Conservation (phyloP, 108 stramenopile species). For the Chaetoceros muelleri region DNA sequence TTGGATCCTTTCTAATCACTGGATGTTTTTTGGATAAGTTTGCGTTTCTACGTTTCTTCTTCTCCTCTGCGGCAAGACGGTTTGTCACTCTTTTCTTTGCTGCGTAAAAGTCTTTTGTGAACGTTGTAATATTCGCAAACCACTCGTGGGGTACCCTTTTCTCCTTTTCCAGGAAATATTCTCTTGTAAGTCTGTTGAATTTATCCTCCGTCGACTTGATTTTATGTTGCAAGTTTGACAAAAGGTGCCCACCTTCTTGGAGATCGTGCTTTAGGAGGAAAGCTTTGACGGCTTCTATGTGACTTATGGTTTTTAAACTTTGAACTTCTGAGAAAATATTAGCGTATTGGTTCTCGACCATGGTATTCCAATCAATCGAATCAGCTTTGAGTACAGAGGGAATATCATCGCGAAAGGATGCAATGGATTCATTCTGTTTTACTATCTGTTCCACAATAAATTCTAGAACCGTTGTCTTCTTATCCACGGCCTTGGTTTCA, state of each 20-base stretch:
- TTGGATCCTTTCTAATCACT: too few relatives aligned
- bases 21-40: too few relatives aligned
- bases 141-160: neutral
- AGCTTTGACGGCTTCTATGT: neutral
- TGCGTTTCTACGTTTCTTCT: too few relatives aligned
- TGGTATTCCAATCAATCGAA: slow-evolving; percentile 1
- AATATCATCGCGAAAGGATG: neutral
- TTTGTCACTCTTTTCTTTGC: neutral
- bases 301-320: neutral
- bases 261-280: neutral
- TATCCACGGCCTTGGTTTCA: neutral
- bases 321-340: slow-evolving; percentile 20
- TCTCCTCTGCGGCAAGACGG: too few relatives aligned
- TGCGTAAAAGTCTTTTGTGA: neutral
- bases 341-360: slow-evolving; percentile 70
- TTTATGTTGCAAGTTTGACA: neutral
- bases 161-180: neutral
- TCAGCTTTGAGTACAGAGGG: neutral
- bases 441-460: neutral
- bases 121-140: neutral
- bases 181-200: neutral
- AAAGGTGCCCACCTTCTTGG: neutral
- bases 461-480: neutral
- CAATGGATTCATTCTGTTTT: neutral
- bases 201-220: neutral